Percentiles rank a stretch among this genome's conserved stretches.
Evolutionary conservation across 2,329 filamentous ascomycete species (phyloP).

Genomic region (Cryphonectria naterciae): DNA sequence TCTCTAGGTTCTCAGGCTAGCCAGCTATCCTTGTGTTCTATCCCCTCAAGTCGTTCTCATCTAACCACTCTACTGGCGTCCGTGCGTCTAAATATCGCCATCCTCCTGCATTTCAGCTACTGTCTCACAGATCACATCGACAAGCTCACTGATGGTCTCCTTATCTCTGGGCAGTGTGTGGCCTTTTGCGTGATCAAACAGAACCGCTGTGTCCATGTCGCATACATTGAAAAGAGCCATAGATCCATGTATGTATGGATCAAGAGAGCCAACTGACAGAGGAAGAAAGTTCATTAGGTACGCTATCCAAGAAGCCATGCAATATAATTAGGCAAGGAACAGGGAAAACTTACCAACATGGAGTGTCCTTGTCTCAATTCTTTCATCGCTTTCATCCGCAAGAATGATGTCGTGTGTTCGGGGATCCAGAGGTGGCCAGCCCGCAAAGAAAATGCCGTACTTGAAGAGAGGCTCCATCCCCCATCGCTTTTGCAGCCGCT

Average conservation of each 20-base stretch:
- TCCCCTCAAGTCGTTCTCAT: neutral
- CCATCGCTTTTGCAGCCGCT: constrained; percentile 37
- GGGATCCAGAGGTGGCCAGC: constrained; percentile 57
- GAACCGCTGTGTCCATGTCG: constrained; percentile 59
- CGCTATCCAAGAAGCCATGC: no score
- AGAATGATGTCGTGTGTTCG: constrained; percentile 49
- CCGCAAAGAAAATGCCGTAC: constrained; percentile 56
- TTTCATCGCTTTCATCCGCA: constrained; percentile 51
- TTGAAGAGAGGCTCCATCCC: constrained; percentile 45
- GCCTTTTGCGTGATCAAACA: constrained; percentile 70
- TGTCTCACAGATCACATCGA: constrained; percentile 46
- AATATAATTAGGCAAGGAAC: neutral
- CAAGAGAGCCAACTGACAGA: constrained; percentile 53
- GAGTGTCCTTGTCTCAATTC: constrained; percentile 56
- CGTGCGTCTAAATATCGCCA: constrained; percentile 4
- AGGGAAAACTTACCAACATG: constrained; percentile 49
- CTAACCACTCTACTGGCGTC: neutral
- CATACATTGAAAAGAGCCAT: constrained; percentile 66
- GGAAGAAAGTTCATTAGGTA: neutral
- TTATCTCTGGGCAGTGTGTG: constrained; percentile 63
- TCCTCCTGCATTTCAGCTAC: constrained; percentile 31
- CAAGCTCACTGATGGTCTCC: constrained; percentile 51
- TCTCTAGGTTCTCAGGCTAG: neutral
- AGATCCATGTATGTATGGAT: constrained; percentile 64
- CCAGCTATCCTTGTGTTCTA: neutral